phyloP scores from a whole-genome alignment of 768 basidiomycete species.

The Mycena indigotica region DNA sequence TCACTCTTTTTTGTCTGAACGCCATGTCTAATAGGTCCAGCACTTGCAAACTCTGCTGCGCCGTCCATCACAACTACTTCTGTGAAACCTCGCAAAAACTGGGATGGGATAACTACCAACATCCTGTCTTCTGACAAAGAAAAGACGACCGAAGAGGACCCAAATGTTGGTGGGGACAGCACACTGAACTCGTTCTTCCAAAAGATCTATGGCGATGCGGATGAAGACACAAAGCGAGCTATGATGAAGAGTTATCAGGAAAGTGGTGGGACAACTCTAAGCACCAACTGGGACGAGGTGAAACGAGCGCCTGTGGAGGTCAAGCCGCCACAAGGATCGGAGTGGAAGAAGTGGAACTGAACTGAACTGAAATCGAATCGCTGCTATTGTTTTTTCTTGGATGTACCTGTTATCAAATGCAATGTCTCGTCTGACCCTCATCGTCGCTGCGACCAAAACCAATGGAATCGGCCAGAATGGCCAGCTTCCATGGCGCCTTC shows the following conservation, averaged over 20 bases:
- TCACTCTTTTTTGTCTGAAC: constrained; percentile 1
- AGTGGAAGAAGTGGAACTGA: constrained; percentile 80
- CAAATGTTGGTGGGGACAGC: constrained; percentile 87
- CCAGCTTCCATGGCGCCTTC: constrained; percentile 84
- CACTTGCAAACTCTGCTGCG: constrained; percentile 35
- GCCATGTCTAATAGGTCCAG: constrained; percentile 17
- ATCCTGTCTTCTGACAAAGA: constrained; percentile 73
- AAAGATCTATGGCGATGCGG: constrained; percentile 86
- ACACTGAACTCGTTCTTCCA: constrained; percentile 89
- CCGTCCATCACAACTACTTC: constrained; percentile 37
- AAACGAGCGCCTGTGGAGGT: constrained; percentile 68
- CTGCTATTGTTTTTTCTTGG: constrained; percentile 4
- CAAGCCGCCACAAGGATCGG: constrained; percentile 81
- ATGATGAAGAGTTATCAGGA: constrained; percentile 99
- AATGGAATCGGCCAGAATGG: constrained; percentile 86
- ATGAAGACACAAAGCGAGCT: constrained; percentile 87
- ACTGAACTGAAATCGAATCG: background rate
- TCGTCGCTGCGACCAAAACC: constrained; percentile 86
- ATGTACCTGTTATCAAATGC: constrained; percentile 7
- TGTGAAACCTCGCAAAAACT: constrained; percentile 72
- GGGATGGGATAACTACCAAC: constrained; percentile 79
- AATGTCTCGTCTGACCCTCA: constrained; percentile 80
- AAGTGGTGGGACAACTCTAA: constrained; percentile 92
- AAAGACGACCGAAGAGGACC: constrained; percentile 70
- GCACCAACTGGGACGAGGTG: constrained; percentile 96